These are phyloP conservation scores for Eragrostis tef DNA, from an alignment of 202 grass and related monocot genomes.

Conservation along the genomic window DNA sequence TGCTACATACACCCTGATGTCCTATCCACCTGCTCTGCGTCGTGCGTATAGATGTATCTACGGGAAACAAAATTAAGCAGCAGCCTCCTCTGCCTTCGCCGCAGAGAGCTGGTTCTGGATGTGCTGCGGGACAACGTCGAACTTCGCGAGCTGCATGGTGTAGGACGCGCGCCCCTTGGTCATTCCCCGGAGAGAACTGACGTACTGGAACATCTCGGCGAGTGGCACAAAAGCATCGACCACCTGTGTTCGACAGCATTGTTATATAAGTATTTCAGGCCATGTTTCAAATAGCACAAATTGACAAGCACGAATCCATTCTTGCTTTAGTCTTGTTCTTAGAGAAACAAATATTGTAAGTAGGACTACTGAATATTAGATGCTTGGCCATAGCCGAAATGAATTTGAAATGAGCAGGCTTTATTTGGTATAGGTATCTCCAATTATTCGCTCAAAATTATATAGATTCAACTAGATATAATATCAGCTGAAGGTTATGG, in stretches of 20 bases:
- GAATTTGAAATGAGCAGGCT: constrained; percentile 1
- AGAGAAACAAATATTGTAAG: background rate
- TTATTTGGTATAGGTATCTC: background rate
- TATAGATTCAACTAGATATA: background rate
- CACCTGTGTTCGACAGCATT: constrained; percentile 54
- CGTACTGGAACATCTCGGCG: constrained; percentile 99
- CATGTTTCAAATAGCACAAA: constrained; percentile 3
- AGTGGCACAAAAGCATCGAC: constrained; percentile 83
- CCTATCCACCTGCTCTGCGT: constrained; percentile 53
- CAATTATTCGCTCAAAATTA: background rate
- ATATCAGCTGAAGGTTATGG: background rate
- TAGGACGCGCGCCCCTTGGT: constrained; percentile 94
- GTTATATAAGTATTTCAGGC: constrained; percentile 5
- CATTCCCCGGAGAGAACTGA: constrained; percentile 85
- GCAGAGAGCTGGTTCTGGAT: constrained; percentile 86
- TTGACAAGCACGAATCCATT: background rate
- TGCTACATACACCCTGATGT: constrained; percentile 56
- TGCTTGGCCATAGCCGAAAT: constrained; percentile 17
- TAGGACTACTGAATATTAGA: constrained; percentile 2
- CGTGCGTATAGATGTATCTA: constrained; percentile 47
- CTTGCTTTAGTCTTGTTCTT: background rate
- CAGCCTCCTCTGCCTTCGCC: constrained; percentile 69
- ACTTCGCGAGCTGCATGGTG: constrained; percentile 91
- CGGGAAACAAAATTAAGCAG: constrained; percentile 56
- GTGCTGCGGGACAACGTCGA: constrained; percentile 82